Base-by-base conservation (phyloP, 768 basidiomycete genomes). In the Phanerodontia chrysosporium region DNA sequence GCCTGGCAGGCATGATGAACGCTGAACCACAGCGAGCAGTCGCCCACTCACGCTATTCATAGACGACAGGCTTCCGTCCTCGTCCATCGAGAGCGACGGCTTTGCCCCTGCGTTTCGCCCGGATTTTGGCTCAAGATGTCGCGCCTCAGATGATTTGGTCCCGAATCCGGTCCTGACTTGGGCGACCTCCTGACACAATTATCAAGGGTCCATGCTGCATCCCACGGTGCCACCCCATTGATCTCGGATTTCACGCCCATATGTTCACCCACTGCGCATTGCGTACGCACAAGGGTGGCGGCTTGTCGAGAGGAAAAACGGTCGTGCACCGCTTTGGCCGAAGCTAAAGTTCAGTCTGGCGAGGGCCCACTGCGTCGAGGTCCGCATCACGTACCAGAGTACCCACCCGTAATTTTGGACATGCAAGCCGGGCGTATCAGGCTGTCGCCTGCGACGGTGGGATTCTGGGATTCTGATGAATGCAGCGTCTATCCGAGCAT, bases 391-490 rank as follows among this genome's bases (percentile, higher is more conserved):
- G 18, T 54, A 46, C 58, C 58, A 59, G 58, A 59, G 58, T 59
- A n/a, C n/a, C n/a, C n/a, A n/a, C n/a, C n/a, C n/a, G n/a, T n/a
- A 59, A 59, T 29, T 35, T 30, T 48, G 51, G 45, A 54, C 44
- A 21, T 45, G n/a, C 28, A 36, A 16, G 39, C 45, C 28, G 39
- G 39, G 51, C 21, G 14, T 42, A 39, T 42, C 52, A 24, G 28
- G 24, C 21, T 9, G 27, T 22, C 32, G 13, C 22, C 39, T 16
- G 48, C 49, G 49, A 18, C 51, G 51, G 27, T 36, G 24, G 45
- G 36, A 42, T 42, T 42, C 39, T 18, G 18, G 30, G 25, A 46
- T 59, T 59, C 58, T 59, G 58, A 59, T 59, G 52, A 28, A 28
- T n/a, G 35, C 57, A 21, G 35, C 57, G 42, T 49, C 56, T 51